A percentile compares a stretch with the other conserved stretches of the same genome.
These are phyloP conservation scores for Casuarina equisetifolia DNA, from an alignment of 306 rosid species.

Conservation along the genomic window DNA sequence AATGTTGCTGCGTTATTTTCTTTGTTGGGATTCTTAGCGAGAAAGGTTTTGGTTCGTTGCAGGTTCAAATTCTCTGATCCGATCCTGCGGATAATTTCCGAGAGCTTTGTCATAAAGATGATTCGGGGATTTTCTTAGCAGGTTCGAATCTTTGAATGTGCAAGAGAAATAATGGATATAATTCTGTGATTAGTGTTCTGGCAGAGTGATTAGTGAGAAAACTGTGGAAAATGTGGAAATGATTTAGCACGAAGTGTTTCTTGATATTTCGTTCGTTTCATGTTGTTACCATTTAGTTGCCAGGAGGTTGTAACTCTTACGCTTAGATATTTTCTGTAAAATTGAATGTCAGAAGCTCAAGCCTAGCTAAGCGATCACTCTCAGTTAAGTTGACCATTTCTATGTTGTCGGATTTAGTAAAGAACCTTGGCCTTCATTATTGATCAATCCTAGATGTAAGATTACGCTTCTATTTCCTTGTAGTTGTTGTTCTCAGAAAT, in stretches of 20 bases:
- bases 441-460: neutral
- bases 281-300: neutral
- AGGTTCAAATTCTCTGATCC: slow-evolving; percentile 32
- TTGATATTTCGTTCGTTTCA: neutral
- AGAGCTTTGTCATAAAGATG: slow-evolving; percentile 26
- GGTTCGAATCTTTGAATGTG: slow-evolving; percentile 6
- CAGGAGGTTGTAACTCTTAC: neutral
- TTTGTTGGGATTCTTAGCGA: neutral
- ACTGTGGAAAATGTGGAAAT: neutral
- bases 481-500: neutral
- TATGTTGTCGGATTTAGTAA: neutral
- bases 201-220: neutral
- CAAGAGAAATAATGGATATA: too few relatives aligned
- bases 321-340: neutral
- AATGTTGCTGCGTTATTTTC: slow-evolving; percentile 13
- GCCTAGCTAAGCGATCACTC: neutral
- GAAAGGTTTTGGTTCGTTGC: slow-evolving; percentile 19
- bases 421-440: neutral
- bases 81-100: slow-evolving; percentile 43
- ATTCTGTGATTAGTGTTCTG: too few relatives aligned
- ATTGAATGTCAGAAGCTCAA: neutral
- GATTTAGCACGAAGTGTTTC: too few relatives aligned
- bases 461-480: neutral
- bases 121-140: slow-evolving; percentile 21
- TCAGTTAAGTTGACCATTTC: neutral